Percentiles rank a stretch among this genome's conserved stretches.
phyloP scores from a whole-genome alignment of 202 grass and related monocot genomes.

The Saccharum hybrid region DNA sequence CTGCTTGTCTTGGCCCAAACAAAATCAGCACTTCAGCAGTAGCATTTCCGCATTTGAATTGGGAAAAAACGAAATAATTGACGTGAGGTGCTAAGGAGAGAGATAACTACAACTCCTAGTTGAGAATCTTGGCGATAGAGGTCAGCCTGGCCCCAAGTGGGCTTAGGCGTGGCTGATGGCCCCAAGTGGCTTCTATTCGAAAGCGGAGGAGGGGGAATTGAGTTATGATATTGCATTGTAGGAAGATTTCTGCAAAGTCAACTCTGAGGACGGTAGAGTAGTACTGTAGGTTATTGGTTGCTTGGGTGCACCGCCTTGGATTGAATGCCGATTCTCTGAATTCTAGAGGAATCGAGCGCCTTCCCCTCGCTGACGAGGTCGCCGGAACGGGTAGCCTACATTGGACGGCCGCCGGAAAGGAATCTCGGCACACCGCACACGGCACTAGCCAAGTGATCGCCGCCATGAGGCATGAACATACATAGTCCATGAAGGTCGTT shows the following conservation, averaged over 20 bases:
- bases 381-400: no score
- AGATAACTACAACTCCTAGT: background rate
- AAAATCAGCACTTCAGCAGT: background rate
- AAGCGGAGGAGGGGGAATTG: background rate
- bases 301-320: background rate
- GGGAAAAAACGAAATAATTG: background rate
- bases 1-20: background rate
- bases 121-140: constrained; percentile 7
- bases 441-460: no score
- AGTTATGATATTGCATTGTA: background rate
- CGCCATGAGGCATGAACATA: no score
- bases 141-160: background rate
- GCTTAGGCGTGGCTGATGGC: constrained; percentile 31
- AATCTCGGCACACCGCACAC: no score
- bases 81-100: background rate
- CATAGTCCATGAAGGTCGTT: no score
- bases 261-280: background rate
- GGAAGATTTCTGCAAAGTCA: constrained; percentile 1
- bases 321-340: no score
- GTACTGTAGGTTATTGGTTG: constrained; percentile 7
- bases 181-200: constrained; percentile 18
- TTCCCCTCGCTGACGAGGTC: no score
- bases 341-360: no score
- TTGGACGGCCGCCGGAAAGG: no score
- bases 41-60: background rate